These are phyloP conservation scores for Jamesozyma piceae DNA, from an alignment of 805 yeast species.

Conservation along the genomic window DNA sequence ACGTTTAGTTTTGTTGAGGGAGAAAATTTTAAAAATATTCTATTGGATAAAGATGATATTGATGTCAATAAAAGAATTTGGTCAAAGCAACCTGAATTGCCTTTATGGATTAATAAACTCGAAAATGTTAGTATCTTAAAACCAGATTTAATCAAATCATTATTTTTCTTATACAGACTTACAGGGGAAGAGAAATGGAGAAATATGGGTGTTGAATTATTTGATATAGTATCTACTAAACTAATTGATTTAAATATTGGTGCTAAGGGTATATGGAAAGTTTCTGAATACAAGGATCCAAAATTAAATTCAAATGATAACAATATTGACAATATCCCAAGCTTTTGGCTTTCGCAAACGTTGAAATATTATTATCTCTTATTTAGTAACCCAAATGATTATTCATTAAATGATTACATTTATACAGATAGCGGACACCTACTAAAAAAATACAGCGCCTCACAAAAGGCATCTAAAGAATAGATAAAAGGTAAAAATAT, in stretches of 20 bases:
- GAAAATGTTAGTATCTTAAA: slow-evolving; percentile 37
- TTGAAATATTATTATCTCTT: slow-evolving; percentile 46
- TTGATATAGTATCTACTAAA: slow-evolving; percentile 31
- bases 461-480: not conserved
- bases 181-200: slow-evolving; percentile 54
- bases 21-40: slow-evolving; percentile 5
- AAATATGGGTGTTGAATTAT: slow-evolving; percentile 43
- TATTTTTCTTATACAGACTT: slow-evolving; percentile 48
- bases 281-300: slow-evolving; percentile 29
- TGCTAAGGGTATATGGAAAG: slow-evolving; percentile 34
- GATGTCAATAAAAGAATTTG: slow-evolving; percentile 10
- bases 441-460: slow-evolving; percentile 23
- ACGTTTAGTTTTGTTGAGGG: slow-evolving; percentile 1
- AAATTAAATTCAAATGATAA: slow-evolving; percentile 7
- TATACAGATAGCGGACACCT: slow-evolving; percentile 60
- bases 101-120: slow-evolving; percentile 28
- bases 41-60: slow-evolving; percentile 7
- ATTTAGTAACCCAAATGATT: slow-evolving; percentile 36
- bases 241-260: slow-evolving; percentile 26
- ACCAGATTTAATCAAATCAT: slow-evolving; percentile 54
- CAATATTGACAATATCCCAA: slow-evolving; percentile 32
- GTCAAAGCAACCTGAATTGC: slow-evolving; percentile 21
- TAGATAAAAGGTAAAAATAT: not conserved
- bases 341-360: slow-evolving; percentile 52
- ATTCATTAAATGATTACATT: slow-evolving; percentile 45